A percentile compares a stretch with the other conserved stretches of the same genome.
Conservation (phyloP, 345 rosid species). For the Cochlearia excelsa region DNA sequence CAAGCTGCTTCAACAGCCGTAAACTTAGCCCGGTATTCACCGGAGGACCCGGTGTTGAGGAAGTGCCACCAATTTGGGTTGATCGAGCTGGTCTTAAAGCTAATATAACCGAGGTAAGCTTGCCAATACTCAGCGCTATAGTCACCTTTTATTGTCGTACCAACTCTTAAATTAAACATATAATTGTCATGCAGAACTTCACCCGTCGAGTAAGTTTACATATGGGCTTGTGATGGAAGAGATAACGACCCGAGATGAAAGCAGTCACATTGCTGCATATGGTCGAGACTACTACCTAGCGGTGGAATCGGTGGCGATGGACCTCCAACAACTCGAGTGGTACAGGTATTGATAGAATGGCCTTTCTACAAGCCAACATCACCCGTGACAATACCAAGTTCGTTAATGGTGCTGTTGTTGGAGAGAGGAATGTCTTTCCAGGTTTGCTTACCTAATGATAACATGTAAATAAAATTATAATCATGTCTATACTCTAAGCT, state of each 20-base stretch:
- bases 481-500: background rate
- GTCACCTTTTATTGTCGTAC: background rate
- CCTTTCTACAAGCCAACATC: conserved; percentile 89
- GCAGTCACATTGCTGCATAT: conserved; percentile 79
- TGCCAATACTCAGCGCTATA: conserved; percentile 13
- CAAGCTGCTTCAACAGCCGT: conserved; percentile 95
- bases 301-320: conserved; percentile 99
- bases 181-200: conserved; percentile 67
- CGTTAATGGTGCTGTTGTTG: conserved; percentile 95
- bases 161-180: background rate
- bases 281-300: conserved; percentile 93
- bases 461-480: background rate
- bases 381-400: conserved; percentile 97
- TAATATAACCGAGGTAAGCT: conserved; percentile 86
- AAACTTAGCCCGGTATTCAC: conserved; percentile 98
- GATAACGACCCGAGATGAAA: conserved; percentile 95
- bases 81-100: conserved; percentile 96
- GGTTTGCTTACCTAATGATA: conserved; percentile 44
- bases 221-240: conserved; percentile 99
- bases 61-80: conserved; percentile 99
- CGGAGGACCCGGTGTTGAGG: conserved; percentile 96
- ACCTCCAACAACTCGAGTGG: conserved; percentile 98
- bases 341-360: conserved; percentile 87
- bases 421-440: conserved; percentile 94
- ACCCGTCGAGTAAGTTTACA: conserved; percentile 95